These are phyloP conservation scores for Ambrosia artemisiifolia DNA, from an alignment of 129 eudicot genomes.

Conservation along the genomic window DNA sequence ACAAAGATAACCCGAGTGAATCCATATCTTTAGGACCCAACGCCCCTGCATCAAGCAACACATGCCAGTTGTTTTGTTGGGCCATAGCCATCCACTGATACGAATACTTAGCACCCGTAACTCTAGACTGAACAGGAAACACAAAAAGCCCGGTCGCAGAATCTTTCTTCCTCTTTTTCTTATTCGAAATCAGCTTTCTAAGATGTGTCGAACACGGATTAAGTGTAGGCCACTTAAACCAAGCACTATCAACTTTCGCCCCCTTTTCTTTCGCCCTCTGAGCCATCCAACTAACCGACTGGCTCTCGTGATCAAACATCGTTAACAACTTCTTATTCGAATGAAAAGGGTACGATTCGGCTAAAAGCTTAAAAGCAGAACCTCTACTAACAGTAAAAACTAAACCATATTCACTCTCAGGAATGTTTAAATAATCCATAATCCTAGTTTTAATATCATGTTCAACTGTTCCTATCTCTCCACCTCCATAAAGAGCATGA, in stretches of 20 bases:
- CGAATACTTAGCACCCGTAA: conserved; percentile 63
- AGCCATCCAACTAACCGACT: conserved; percentile 65
- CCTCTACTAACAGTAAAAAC: conserved; percentile 61
- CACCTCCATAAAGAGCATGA: conserved; percentile 58
- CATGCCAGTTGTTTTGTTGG: conserved; percentile 69
- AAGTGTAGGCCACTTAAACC: conserved; percentile 60
- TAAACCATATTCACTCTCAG: conserved; percentile 53
- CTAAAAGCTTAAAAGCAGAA: conserved; percentile 52
- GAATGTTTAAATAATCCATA: conserved; percentile 61
- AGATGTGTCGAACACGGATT: conserved; percentile 56
- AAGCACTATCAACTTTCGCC: conserved; percentile 54
- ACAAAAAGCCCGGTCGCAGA: conserved; percentile 54
- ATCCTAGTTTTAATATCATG: conserved; percentile 51
- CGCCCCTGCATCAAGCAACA: conserved; percentile 71
- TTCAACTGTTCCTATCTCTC: conserved; percentile 48
- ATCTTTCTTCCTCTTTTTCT: conserved; percentile 56
- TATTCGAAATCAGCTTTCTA: conserved; percentile 39
- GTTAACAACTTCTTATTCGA: conserved; percentile 48
- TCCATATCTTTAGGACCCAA: conserved; percentile 75
- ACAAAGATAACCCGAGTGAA: conserved; percentile 59
- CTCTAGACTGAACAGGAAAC: conserved; percentile 68
- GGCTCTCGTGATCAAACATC: conserved; percentile 65
- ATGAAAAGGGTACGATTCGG: conserved; percentile 57
- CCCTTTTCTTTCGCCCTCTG: conserved; percentile 57
- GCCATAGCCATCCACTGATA: conserved; percentile 73